Base-by-base conservation (phyloP, 73 alveolate species). In the Uronychia setigera region DNA sequence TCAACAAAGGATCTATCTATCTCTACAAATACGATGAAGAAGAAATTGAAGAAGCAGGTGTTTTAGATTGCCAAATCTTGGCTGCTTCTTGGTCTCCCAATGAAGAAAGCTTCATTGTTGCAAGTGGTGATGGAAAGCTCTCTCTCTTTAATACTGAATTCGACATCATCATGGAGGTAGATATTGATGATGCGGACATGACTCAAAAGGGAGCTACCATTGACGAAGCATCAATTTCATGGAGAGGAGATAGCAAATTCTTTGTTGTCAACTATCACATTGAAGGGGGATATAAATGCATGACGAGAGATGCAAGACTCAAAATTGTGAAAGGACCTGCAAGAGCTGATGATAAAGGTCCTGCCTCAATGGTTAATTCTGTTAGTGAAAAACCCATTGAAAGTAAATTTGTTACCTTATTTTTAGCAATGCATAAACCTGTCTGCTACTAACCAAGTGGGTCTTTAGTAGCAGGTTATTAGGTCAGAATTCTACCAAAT, bases 271-370 rank as follows among this genome's bases (percentile, higher is more conserved):
- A 95, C 74, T 96, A 93, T 78, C 78, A 80, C 1, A 92, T 93
- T 34, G 91, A 97, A 85, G 97, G 95, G 31, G 99, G 99, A 29
- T 92, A 82, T 58, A 96, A 96, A 91, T 92, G 97, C 74, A 78
- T 97, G 79, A 97, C 98, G 0, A 94, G 99, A 83, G 97, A 95
- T 84, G 86, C 91, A 26, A 88, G 88, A 77, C 87, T 97, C 84
- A 90, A 96, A 81, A 91, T 96, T 29, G 87, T 94, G 58, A 93
- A 96, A 84, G 98, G 99, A 0, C 98, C 99, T 28, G 98, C 99
- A 76, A 87, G 98, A 80, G 98, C 99, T 26, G 99, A 98, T 88
- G 98, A 98, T 59, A 95, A 91, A 58, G 58, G 95, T 25, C 74
- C 83, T 31, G 88, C 28, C 57, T 29, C 59, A 57, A 88, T 87